These are phyloP conservation scores for Alnus rubra DNA, from an alignment of 306 rosid genomes.

Conservation along the genomic window DNA sequence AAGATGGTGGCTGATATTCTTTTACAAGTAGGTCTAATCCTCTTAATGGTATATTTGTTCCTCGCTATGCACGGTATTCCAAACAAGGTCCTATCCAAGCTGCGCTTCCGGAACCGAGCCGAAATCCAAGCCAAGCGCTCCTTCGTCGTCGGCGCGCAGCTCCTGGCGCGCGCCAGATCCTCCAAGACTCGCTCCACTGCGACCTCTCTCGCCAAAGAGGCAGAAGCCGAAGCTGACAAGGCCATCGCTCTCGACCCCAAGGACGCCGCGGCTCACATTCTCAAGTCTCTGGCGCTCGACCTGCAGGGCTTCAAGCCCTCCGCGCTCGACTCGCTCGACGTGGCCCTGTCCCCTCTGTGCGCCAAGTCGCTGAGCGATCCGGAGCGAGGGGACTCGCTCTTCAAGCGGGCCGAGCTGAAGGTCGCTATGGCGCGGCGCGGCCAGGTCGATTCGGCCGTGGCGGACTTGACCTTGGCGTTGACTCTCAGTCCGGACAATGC, in stretches of 20 bases:
- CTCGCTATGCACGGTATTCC: constrained; percentile 68
- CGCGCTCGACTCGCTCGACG: constrained; percentile 74
- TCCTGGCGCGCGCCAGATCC: constrained; percentile 59
- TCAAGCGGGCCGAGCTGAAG: constrained; percentile 75
- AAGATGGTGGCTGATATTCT: constrained; percentile 54
- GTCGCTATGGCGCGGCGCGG: constrained; percentile 43
- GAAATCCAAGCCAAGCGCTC: constrained; percentile 59
- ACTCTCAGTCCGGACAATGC: constrained; percentile 54
- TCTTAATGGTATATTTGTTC: constrained; percentile 43
- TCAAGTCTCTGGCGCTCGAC: constrained; percentile 70
- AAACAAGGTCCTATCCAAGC: constrained; percentile 38
- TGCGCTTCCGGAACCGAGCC: constrained; percentile 54
- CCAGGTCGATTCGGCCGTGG: constrained; percentile 56
- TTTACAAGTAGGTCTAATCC: constrained; percentile 55
- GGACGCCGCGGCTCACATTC: constrained; percentile 85
- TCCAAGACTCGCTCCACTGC: constrained; percentile 38
- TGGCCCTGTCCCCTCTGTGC: constrained; percentile 76
- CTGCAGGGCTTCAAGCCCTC: constrained; percentile 72
- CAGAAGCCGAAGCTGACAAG: constrained; percentile 62
- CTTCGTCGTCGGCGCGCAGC: constrained; percentile 88
- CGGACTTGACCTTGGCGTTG: constrained; percentile 61
- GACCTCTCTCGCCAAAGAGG: constrained; percentile 43
- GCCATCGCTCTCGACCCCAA: constrained; percentile 73
- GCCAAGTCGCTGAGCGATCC: constrained; percentile 44
- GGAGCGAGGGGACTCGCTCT: constrained; percentile 80